Percentiles rank a stretch among this genome's conserved stretches.
Evolutionary conservation across 345 rosid species (phyloP).

Genomic region (Populus nigra): DNA sequence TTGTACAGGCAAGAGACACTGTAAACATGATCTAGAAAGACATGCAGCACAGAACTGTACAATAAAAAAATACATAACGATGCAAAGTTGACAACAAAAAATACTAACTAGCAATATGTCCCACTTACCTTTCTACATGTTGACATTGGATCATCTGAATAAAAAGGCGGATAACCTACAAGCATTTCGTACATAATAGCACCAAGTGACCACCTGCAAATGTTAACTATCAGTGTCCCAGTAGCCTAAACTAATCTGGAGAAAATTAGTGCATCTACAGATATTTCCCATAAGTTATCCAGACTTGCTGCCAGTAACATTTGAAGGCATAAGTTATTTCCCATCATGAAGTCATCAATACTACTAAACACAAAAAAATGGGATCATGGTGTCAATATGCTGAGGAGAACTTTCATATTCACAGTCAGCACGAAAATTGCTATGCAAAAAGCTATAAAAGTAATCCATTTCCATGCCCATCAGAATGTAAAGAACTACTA

Average conservation of each 20-base stretch:
- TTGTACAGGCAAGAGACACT: background rate
- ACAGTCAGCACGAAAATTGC: background rate
- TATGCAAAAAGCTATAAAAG: background rate
- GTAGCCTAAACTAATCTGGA: slow-evolving; percentile 4
- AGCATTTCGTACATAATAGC: slow-evolving; percentile 98
- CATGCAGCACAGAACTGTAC: background rate
- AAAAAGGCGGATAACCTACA: slow-evolving; percentile 93
- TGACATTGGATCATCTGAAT: slow-evolving; percentile 98
- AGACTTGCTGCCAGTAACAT: background rate
- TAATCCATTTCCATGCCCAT: background rate
- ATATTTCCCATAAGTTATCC: slow-evolving; percentile 1
- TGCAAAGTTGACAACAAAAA: background rate
- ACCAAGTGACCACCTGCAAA: slow-evolving; percentile 93
- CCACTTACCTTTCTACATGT: slow-evolving; percentile 77
- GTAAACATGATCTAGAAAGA: background rate
- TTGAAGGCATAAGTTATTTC: background rate
- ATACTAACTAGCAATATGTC: background rate
- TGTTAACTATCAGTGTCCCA: slow-evolving; percentile 20
- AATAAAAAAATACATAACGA: background rate
- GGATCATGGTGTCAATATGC: background rate
- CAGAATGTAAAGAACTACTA: slow-evolving; percentile 27
- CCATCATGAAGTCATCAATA: background rate
- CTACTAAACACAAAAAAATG: background rate
- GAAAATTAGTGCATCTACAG: slow-evolving; percentile 8
- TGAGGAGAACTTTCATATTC: background rate